Conservation (phyloP, 768 basidiomycete species). For the Daedaleopsis nitida region DNA sequence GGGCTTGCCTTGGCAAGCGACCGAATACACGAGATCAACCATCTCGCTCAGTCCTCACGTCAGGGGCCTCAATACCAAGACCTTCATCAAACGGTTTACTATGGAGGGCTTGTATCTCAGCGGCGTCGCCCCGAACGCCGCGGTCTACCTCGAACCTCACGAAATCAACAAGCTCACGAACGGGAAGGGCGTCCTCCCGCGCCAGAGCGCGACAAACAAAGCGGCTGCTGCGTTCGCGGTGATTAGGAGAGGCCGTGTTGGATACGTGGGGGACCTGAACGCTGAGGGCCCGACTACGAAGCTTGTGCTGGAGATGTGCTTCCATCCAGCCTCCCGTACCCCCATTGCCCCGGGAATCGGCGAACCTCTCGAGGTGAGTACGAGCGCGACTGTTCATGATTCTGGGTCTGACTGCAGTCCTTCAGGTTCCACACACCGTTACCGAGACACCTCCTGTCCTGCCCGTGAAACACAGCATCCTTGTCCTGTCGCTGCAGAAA, state of each 20-base stretch:
- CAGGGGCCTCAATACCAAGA: not conserved
- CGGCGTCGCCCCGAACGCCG: slow-evolving; percentile 22
- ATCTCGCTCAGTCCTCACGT: slow-evolving; percentile 32
- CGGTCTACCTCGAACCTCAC: slow-evolving; percentile 34
- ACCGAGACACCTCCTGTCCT: not conserved
- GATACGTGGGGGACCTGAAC: slow-evolving; percentile 38
- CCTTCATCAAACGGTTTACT: slow-evolving; percentile 29
- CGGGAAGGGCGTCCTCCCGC: slow-evolving; percentile 21
- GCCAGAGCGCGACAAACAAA: slow-evolving; percentile 10
- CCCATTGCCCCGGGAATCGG: not conserved
- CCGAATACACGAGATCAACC: slow-evolving; percentile 39
- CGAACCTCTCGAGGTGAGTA: not conserved
- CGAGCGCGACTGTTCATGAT: no score
- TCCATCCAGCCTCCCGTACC: not conserved
- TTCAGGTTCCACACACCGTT: not conserved
- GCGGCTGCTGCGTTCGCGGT: slow-evolving; percentile 22
- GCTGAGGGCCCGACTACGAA: slow-evolving; percentile 27
- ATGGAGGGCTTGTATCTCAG: slow-evolving; percentile 43
- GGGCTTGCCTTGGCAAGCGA: slow-evolving; percentile 39
- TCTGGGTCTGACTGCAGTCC: no score
- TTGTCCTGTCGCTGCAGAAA: slow-evolving; percentile 14
- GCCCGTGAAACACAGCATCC: slow-evolving; percentile 1
- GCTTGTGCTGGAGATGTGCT: not conserved
- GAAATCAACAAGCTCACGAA: slow-evolving; percentile 13
- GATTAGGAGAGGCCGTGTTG: slow-evolving; percentile 32